Evolutionary conservation across 140 eudicot species (phyloP), one percentile per base, ranked within the genome.

Genomic region (Erigeron philadelphicus): DNA sequence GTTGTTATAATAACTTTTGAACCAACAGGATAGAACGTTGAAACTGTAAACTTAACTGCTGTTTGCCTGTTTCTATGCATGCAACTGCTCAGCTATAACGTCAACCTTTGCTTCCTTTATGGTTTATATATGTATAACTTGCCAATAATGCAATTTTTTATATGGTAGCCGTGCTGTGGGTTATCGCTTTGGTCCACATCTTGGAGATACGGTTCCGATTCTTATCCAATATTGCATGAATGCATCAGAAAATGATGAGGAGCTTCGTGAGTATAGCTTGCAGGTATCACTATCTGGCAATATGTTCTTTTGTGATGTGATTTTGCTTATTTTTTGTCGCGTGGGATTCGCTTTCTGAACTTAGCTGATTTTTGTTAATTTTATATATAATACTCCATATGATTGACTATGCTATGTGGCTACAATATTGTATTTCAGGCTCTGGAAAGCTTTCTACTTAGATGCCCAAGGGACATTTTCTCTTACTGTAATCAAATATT

Each of bases 211-310:
- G 12, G 95, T 94, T 76, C 99, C 97, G 43, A 70, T 94, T 55
- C 80, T 94, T 18, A 81, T 85, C 17, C 83, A 81, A 75, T 94
- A 94, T 77, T 94, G 99, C 74, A 84, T 17, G 83, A 90, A 80
- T 79, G 97, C 99, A 65, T 85, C 99, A 61, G 99, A 94, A 80
- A 94, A 89, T 79, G 97, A 94, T 53, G 99, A 94, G 80, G 99
- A 94, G 78, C 97, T 94, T 76, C 95, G 97, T 49, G 99, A 94
- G 84, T 94, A 94, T 79, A 87, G 99, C 79, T 84, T 94, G 81
- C 99, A 94, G 99, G 99, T 90, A 78, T 61, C 43, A 10, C 6
- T 11, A 74, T 71, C 25, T 68, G 48, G 11, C 49, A 53, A 45
- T 25, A 40, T 15, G 21, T 61, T 61, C 23, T 35, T 61, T 61